These are phyloP conservation scores for Starmerella potacharoeniae DNA, from an alignment of 805 yeast genomes.

Conservation along the genomic window DNA sequence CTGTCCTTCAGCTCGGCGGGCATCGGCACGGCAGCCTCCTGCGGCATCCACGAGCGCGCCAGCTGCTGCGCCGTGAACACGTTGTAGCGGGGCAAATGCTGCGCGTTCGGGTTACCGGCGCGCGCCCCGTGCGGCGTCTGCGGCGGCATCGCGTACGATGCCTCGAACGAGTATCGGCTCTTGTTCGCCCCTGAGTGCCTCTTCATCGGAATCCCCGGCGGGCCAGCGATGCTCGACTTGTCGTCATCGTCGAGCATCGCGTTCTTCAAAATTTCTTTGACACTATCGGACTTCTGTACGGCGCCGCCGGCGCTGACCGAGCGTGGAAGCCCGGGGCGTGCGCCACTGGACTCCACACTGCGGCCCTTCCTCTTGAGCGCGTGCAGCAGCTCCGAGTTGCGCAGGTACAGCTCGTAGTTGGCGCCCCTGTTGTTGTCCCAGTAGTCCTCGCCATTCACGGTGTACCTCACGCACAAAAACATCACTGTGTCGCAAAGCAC, in stretches of 20 bases:
- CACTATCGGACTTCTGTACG: not conserved
- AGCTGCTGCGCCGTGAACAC: not conserved
- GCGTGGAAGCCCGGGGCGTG: not conserved
- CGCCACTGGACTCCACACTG: not conserved
- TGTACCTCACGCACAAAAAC: conserved; percentile 49
- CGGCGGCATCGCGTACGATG: conserved; percentile 21
- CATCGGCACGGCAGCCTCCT: not conserved
- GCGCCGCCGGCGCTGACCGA: not conserved
- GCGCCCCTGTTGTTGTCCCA: conserved; percentile 66
- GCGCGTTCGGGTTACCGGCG: not conserved
- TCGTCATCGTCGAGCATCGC: not conserved
- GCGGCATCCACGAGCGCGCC: not conserved
- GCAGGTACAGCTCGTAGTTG: conserved; percentile 48
- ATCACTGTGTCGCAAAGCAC: conserved; percentile 28
- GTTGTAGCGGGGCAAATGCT: not conserved
- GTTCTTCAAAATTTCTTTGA: not conserved
- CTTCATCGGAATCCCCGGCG: conserved; percentile 3
- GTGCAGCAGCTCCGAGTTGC: conserved; percentile 13
- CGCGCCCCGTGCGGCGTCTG: not conserved
- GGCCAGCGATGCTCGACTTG: not conserved
- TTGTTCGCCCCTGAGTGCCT: not conserved
- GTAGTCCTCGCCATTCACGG: conserved; percentile 38
- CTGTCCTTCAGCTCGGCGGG: not conserved
- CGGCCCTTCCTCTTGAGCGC: not conserved
- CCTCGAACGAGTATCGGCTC: conserved; percentile 24